These are phyloP conservation scores for Talaromyces sp. DNA, from an alignment of 2,329 filamentous ascomycete genomes.

Conservation along the genomic window DNA sequence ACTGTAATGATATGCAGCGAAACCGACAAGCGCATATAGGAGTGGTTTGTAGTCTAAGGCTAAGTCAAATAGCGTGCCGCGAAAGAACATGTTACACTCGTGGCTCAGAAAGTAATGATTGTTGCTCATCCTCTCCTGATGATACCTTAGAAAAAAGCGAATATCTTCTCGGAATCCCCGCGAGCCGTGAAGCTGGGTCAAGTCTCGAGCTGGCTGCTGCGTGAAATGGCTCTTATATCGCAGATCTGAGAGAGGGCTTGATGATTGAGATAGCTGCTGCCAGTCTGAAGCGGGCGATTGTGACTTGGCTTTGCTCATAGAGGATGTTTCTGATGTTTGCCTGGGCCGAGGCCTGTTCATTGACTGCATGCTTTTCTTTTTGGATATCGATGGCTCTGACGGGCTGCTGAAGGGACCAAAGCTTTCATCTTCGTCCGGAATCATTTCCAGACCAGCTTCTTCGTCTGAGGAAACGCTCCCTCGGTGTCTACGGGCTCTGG, in stretches of 20 bases:
- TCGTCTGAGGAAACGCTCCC: conserved; percentile 52
- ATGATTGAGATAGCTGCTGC: conserved; percentile 34
- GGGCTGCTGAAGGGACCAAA: conserved; percentile 20
- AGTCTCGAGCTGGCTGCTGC: conserved; percentile 18
- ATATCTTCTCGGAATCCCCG: conserved; percentile 56
- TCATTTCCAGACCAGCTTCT: conserved; percentile 38
- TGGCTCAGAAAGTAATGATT: conserved; percentile 77
- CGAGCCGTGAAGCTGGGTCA: conserved; percentile 20
- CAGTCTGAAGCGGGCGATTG: conserved; percentile 49
- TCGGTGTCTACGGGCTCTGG: conserved; percentile 40
- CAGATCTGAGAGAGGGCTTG: conserved; percentile 11
- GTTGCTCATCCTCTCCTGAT: conserved; percentile 69
- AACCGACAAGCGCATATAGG: conserved; percentile 80
- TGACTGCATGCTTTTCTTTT: conserved; percentile 28
- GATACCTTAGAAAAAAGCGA: conserved; percentile 74
- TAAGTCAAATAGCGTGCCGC: conserved; percentile 63
- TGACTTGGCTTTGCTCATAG: conserved; percentile 41
- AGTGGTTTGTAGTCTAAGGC: conserved; percentile 76
- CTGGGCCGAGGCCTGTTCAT: conserved; percentile 22
- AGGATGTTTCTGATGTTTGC: conserved; percentile 29
- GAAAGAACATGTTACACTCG: conserved; percentile 70
- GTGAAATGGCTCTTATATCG: conserved; percentile 2
- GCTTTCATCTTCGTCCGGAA: conserved; percentile 41
- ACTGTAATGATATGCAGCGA: conserved; percentile 81
- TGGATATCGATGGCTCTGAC: conserved; percentile 22